Evolutionary conservation across 2,329 filamentous ascomycete genomes (phyloP), one percentile per base, ranked within the genome.

Genomic region (Drechslerella coelobrocha): DNA sequence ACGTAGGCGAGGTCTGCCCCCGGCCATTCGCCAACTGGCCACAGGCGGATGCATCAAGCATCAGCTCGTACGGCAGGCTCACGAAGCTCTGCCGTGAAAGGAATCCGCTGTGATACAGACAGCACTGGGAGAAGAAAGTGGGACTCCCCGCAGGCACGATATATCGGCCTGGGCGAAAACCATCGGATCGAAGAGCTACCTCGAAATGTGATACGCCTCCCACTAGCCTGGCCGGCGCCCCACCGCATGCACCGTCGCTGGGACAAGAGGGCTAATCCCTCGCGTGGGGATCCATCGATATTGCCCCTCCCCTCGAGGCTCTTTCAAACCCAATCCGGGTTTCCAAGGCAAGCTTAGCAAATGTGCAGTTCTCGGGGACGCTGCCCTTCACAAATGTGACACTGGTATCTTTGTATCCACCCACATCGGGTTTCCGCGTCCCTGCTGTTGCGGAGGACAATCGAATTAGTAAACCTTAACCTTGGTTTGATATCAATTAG

Each of bases 1-100:
- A 5, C 17, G 17, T 45, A 45, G 41, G 41, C 41, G 41, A 45
- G 19, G 41, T 23, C 19, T 45, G 41, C 2, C 17, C 10, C 41
- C 19, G 41, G 41, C 19, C 41, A 21, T 23, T 45, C 24, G 47
- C 21, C 17, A 26, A 31, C 34, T 5, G 26, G 17, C 34, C 37
- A 12, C 14, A 26, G 37, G 53, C 53, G 29, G 21, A 56, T 21
- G n/a, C 21, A 41, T 56, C n/a, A n/a, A n/a, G n/a, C 17, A 17
- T n/a, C 4, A 10, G 23, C 19, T 27, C 24, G 23, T 27, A 43
- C 34, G 31, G 27, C 19, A 52, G 31, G 8, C 48, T 3, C 47
- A 26, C 7, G 19, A 24, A 14, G 19, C 12, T 31, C 12, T 31
- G 6, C 29, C n/a, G n/a, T n/a, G n/a, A n/a, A n/a, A n/a, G n/a